Conservation (phyloP, 805 yeast species). For the Hanseniaspora lindneri region DNA sequence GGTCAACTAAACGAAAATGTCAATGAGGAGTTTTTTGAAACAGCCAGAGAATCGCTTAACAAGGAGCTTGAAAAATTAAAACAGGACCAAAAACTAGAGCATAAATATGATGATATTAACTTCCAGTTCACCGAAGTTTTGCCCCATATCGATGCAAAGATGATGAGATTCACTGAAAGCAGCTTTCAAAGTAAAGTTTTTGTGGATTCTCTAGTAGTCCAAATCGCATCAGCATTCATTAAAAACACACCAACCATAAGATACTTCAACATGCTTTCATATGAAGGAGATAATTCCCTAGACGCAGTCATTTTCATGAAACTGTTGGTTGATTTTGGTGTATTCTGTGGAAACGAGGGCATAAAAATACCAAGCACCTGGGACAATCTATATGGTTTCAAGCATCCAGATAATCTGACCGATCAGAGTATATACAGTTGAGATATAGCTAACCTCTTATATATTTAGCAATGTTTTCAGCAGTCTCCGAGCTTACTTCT, state of each 20-base stretch:
- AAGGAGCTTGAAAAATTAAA: background rate
- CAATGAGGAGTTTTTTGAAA: background rate
- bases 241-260: conserved; percentile 22
- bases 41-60: background rate
- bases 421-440: conserved; percentile 58
- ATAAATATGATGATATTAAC: conserved; percentile 10
- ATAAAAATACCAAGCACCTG: conserved; percentile 57
- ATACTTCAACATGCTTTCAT: conserved; percentile 52
- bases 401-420: conserved; percentile 50
- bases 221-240: conserved; percentile 3
- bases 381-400: conserved; percentile 73
- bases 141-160: conserved; percentile 17
- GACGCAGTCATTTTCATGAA: conserved; percentile 41
- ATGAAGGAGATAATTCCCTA: conserved; percentile 78
- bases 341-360: background rate
- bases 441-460: conserved; percentile 33
- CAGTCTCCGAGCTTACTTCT: conserved; percentile 51
- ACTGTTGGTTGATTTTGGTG: background rate
- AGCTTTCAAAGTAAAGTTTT: conserved; percentile 5
- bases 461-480: conserved; percentile 60
- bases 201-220: background rate
- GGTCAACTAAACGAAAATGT: background rate
- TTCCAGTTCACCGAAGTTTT: conserved; percentile 18
- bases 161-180: background rate
- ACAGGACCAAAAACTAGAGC: conserved; percentile 6